phyloP scores from a whole-genome alignment of 192 early-diverging fungal genomes.

The Pilaira anomala region DNA sequence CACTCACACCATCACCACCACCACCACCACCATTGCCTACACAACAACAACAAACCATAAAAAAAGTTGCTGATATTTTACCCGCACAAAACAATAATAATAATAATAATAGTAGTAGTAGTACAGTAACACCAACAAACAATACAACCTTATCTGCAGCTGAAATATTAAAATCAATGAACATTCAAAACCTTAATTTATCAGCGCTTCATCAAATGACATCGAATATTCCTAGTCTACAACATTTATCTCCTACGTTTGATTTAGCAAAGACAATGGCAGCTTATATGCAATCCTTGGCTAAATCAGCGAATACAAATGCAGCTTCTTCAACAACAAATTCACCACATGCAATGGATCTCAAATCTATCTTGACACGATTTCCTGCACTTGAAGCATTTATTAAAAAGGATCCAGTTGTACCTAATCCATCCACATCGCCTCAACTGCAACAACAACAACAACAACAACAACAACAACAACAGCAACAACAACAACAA shows the following conservation, averaged over 20 bases:
- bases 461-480: too few relatives aligned
- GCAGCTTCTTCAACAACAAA: not conserved
- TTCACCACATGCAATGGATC: conserved; percentile 16
- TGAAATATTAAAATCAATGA: conserved; percentile 27
- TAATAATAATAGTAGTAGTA: not conserved
- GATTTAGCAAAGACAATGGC: conserved; percentile 20
- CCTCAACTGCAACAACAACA: too few relatives aligned
- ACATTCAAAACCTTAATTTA: conserved; percentile 29
- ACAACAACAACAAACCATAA: conserved; percentile 5
- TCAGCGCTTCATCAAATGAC: conserved; percentile 26
- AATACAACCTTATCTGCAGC: conserved; percentile 10
- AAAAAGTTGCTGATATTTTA: conserved; percentile 3
- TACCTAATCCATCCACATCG: not conserved
- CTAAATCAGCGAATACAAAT: conserved; percentile 17
- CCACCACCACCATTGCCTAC: conserved; percentile 3
- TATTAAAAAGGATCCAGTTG: conserved; percentile 25
- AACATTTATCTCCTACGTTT: conserved; percentile 21
- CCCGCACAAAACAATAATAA: not conserved
- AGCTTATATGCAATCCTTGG: conserved; percentile 19
- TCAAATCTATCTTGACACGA: conserved; percentile 24
- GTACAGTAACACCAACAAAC: not conserved
- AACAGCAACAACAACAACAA: too few relatives aligned
- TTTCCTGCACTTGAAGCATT: conserved; percentile 28
- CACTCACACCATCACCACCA: not conserved
- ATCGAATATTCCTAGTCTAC: conserved; percentile 19